phyloP scores from a whole-genome alignment of 495 filamentous ascomycete species.

The Talaromyces borbonicus region DNA sequence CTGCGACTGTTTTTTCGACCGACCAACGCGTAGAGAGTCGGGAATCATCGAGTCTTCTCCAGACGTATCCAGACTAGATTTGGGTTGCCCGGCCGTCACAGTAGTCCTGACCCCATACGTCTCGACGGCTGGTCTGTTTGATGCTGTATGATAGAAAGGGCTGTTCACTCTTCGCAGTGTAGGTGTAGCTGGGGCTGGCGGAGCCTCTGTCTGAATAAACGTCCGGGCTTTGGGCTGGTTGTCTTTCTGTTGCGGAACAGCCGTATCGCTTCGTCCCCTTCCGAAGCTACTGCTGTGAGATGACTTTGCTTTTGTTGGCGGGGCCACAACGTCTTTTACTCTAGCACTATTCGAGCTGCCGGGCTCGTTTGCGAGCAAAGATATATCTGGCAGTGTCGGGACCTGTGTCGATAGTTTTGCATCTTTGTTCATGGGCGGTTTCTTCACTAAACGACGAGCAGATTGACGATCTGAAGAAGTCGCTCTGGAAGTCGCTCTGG shows the following conservation, averaged over 20 bases:
- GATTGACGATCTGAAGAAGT: neutral
- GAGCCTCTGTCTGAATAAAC: neutral
- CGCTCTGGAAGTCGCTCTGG: neutral
- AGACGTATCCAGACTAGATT: neutral
- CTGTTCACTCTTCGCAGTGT: slow-evolving; percentile 2
- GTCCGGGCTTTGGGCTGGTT: no score
- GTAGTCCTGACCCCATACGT: neutral
- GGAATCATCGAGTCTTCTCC: slow-evolving; percentile 1
- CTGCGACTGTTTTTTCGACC: neutral
- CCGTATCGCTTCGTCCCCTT: neutral
- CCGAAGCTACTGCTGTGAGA: neutral
- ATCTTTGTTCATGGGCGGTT: slow-evolving; percentile 1
- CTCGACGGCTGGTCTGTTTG: neutral
- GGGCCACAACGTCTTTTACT: neutral
- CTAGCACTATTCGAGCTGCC: neutral
- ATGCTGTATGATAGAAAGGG: neutral
- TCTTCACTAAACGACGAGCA: slow-evolving; percentile 2
- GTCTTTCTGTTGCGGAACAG: neutral
- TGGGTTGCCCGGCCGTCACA: neutral
- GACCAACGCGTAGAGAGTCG: slow-evolving; percentile 1
- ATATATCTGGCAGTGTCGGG: neutral
- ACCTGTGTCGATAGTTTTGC: neutral
- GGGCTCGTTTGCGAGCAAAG: slow-evolving; percentile 1
- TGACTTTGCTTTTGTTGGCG: neutral
- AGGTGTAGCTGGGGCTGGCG: neutral